A percentile compares a stretch with the other conserved stretches of the same genome.
Evolutionary conservation across 495 filamentous ascomycete species (phyloP).

Genomic region (Penicillium manginii): DNA sequence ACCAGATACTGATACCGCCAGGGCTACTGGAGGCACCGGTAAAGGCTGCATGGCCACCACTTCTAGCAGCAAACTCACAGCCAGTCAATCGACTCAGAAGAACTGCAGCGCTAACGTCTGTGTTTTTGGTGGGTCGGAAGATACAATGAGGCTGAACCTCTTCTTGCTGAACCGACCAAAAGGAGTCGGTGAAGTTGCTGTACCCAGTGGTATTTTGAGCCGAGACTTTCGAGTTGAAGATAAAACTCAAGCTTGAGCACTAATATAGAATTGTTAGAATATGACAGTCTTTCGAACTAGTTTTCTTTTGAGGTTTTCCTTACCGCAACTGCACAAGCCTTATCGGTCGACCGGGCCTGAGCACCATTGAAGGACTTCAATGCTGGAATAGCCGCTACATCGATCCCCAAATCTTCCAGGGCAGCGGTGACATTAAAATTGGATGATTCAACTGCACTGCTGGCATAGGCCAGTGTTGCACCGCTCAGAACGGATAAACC

Average conservation of each 20-base stretch:
- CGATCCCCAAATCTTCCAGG: conserved; percentile 16
- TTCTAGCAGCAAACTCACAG: conserved; percentile 47
- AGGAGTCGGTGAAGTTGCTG: conserved; percentile 27
- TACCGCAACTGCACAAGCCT: conserved; percentile 17
- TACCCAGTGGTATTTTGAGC: conserved; percentile 16
- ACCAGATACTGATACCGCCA: conserved; percentile 51
- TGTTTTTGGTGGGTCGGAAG: conserved; percentile 26
- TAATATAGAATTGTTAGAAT: not conserved
- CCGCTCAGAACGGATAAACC: conserved; percentile 13
- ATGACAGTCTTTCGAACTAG: not conserved
- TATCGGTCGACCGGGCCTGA: conserved; percentile 15
- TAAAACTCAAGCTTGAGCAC: conserved; percentile 21
- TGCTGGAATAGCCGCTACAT: conserved; percentile 21
- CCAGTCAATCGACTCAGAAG: conserved; percentile 20
- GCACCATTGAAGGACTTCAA: conserved; percentile 13
- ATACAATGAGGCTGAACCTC: conserved; percentile 32
- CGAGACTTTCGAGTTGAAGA: conserved; percentile 20
- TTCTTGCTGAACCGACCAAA: conserved; percentile 56
- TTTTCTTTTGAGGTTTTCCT: not conserved
- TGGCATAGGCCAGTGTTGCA: conserved; percentile 3
- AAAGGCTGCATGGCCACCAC: conserved; percentile 47
- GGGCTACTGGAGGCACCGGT: conserved; percentile 30
- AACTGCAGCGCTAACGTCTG: conserved; percentile 27
- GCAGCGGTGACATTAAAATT: conserved; percentile 22
- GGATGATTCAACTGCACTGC: conserved; percentile 9